These are phyloP conservation scores for Corymbia citriodora DNA, from an alignment of 441 rosid genomes.

Conservation along the genomic window DNA sequence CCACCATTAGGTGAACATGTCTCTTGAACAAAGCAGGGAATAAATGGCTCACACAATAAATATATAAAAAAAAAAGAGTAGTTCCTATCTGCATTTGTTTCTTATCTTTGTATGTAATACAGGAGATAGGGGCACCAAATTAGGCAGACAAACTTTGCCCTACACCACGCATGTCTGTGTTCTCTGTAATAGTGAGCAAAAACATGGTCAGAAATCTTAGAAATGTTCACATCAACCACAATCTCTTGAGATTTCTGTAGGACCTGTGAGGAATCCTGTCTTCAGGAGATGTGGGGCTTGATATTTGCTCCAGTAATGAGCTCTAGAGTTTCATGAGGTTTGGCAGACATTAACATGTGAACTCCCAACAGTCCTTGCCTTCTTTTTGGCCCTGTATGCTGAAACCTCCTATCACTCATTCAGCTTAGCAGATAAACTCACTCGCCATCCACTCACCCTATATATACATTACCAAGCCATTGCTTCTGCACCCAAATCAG, in stretches of 20 bases:
- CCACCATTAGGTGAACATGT: conserved; percentile 8
- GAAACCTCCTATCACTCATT: background rate
- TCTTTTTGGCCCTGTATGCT: background rate
- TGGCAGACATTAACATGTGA: background rate
- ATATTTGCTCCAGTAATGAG: background rate
- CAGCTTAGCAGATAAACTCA: background rate
- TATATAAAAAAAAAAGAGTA: too few species aligned
- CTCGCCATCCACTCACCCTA: background rate
- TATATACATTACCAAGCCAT: background rate
- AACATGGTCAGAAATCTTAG: background rate
- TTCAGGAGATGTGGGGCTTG: background rate
- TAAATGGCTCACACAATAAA: background rate
- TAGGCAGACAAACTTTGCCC: background rate
- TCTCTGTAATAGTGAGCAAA: background rate
- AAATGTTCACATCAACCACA: background rate
- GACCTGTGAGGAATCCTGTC: background rate
- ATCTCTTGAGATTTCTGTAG: background rate
- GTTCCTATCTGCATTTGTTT: background rate
- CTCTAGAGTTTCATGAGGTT: background rate
- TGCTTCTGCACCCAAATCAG: background rate
- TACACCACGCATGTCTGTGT: background rate
- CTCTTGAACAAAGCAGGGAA: background rate
- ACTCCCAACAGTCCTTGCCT: background rate
- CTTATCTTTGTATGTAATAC: background rate
- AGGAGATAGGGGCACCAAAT: background rate